Conservation (phyloP, 495 filamentous ascomycete genomes). For the Annulohypoxylon maeteangense region DNA sequence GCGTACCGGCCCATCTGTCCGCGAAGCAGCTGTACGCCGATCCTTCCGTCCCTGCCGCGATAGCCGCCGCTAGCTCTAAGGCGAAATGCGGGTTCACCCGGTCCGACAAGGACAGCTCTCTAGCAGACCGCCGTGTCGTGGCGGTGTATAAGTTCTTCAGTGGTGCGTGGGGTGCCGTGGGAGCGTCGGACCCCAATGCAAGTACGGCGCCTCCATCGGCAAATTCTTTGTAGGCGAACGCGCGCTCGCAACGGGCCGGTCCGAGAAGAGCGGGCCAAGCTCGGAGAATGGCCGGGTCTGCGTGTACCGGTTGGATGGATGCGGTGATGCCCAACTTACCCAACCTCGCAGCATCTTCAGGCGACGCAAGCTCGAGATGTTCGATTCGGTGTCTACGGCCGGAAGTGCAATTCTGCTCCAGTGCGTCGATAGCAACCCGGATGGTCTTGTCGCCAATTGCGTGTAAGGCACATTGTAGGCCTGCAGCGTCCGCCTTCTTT, state of each 20-base stretch:
- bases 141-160: conserved; percentile 69
- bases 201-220: conserved; percentile 62
- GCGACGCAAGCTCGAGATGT: conserved; percentile 68
- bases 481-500: conserved; percentile 61
- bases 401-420: conserved; percentile 58
- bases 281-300: conserved; percentile 69
- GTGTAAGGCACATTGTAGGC: conserved; percentile 71
- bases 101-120: conserved; percentile 59
- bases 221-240: conserved; percentile 72
- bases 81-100: conserved; percentile 65
- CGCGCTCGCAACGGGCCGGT: conserved; percentile 60
- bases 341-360: conserved; percentile 62
- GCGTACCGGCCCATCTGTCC: conserved; percentile 60
- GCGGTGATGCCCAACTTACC: conserved; percentile 68
- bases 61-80: conserved; percentile 60
- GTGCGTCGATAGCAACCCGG: conserved; percentile 63
- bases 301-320: conserved; percentile 71
- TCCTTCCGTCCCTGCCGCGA: conserved; percentile 66
- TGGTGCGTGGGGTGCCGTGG: conserved; percentile 67
- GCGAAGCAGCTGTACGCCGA: conserved; percentile 69
- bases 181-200: conserved; percentile 69
- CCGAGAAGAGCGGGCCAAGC: conserved; percentile 69
- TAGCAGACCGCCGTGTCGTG: conserved; percentile 65
- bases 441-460: conserved; percentile 72
- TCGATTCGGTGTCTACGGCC: conserved; percentile 68